A percentile compares a stretch with the other conserved stretches of the same genome.
These are phyloP conservation scores for Phytophthora colocasiae DNA, from an alignment of 352 stramenopile genomes.

Conservation along the genomic window DNA sequence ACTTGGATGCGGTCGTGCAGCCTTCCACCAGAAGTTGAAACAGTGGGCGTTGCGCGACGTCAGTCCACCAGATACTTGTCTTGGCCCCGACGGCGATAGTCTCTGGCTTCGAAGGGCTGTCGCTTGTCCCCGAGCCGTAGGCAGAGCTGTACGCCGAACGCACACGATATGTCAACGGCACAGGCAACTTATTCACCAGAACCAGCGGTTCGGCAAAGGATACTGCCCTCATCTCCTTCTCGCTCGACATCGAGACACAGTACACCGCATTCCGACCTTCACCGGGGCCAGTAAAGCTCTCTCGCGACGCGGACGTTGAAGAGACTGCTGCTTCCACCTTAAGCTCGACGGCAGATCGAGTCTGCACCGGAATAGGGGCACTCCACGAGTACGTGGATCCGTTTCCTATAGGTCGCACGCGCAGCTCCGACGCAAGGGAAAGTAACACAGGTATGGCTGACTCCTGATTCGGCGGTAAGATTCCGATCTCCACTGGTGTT, in stretches of 20 bases:
- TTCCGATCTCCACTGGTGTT: slow-evolving; percentile 73
- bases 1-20: slow-evolving; percentile 66
- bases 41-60: slow-evolving; percentile 64
- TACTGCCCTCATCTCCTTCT: slow-evolving; percentile 74
- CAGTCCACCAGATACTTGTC: slow-evolving; percentile 81
- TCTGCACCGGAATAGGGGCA: slow-evolving; percentile 81
- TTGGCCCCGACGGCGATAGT: slow-evolving; percentile 64
- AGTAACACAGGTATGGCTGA: slow-evolving; percentile 76
- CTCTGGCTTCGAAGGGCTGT: slow-evolving; percentile 41
- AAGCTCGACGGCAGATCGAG: slow-evolving; percentile 58
- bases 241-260: slow-evolving; percentile 66
- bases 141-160: slow-evolving; percentile 49
- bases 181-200: slow-evolving; percentile 83
- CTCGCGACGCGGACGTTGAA: slow-evolving; percentile 30
- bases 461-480: slow-evolving; percentile 62
- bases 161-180: slow-evolving; percentile 64
- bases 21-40: slow-evolving; percentile 76
- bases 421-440: slow-evolving; percentile 73
- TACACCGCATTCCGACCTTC: slow-evolving; percentile 63
- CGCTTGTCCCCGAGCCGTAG: slow-evolving; percentile 38
- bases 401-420: slow-evolving; percentile 60
- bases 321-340: slow-evolving; percentile 67
- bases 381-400: slow-evolving; percentile 63
- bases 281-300: slow-evolving; percentile 23
- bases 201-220: slow-evolving; percentile 73